Evolutionary conservation across 805 yeast species (phyloP).

Genomic region (Barnettozyma botsteinii): DNA sequence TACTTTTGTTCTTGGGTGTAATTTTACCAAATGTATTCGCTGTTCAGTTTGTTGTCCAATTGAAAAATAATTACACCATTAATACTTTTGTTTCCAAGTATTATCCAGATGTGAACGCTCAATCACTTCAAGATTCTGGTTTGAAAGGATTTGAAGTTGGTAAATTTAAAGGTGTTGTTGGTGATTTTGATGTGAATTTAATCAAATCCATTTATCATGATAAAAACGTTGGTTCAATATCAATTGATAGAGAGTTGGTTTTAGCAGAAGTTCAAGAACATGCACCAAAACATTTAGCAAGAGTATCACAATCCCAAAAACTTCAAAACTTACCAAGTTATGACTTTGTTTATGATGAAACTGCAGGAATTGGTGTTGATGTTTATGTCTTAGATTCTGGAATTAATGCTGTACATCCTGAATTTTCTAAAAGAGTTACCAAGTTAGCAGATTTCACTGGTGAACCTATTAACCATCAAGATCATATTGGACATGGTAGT

Average conservation of each 20-base stretch:
- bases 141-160: slow-evolving; percentile 27
- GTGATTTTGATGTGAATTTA: slow-evolving; percentile 29
- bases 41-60: slow-evolving; percentile 25
- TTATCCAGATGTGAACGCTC: slow-evolving; percentile 11
- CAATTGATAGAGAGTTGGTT: slow-evolving; percentile 31
- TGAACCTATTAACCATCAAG: slow-evolving; percentile 23
- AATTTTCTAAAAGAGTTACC: slow-evolving; percentile 38
- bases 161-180: slow-evolving; percentile 30
- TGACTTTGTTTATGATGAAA: slow-evolving; percentile 37
- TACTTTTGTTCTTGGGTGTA: background rate
- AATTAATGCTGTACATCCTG: slow-evolving; percentile 33
- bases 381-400: slow-evolving; percentile 37
- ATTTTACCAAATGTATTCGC: slow-evolving; percentile 5
- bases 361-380: slow-evolving; percentile 36
- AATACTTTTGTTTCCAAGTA: slow-evolving; percentile 16
- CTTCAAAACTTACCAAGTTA: slow-evolving; percentile 23
- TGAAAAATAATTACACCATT: slow-evolving; percentile 18
- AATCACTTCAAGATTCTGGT: slow-evolving; percentile 13
- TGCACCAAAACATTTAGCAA: slow-evolving; percentile 39
- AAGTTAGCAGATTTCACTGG: slow-evolving; percentile 41
- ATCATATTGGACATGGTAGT: slow-evolving; percentile 50
- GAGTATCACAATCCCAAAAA: slow-evolving; percentile 32
- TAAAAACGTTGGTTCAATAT: slow-evolving; percentile 30
- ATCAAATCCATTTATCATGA: slow-evolving; percentile 32
- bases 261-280: slow-evolving; percentile 35